phyloP scores from a whole-genome alignment of 1,284 basidiomycete species.

The Inonotus obliquus region DNA sequence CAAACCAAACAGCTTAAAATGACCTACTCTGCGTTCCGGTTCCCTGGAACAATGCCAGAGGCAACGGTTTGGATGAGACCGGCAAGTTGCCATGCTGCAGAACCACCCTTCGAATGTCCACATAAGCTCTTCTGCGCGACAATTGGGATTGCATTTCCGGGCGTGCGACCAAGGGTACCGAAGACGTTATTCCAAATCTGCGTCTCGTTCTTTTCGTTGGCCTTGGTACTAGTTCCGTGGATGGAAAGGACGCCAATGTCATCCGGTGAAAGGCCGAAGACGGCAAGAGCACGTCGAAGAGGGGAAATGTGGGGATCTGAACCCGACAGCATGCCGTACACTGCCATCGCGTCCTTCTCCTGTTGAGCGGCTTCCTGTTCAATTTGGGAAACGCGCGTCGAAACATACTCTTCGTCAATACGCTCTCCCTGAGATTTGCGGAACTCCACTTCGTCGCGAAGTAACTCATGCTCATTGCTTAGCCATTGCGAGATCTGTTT shows the following conservation, averaged over 20 bases:
- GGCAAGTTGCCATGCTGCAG: slow-evolving; percentile 96
- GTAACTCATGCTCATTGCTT: slow-evolving; percentile 77
- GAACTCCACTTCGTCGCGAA: slow-evolving; percentile 72
- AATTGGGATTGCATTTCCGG: slow-evolving; percentile 93
- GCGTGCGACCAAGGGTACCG: slow-evolving; percentile 80
- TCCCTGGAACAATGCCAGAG: slow-evolving; percentile 92
- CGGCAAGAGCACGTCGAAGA: slow-evolving; percentile 89
- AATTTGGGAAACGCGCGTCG: slow-evolving; percentile 72
- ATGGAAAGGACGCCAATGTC: slow-evolving; percentile 88
- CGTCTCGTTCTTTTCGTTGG: slow-evolving; percentile 98
- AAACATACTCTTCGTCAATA: slow-evolving; percentile 66
- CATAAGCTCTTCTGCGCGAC: slow-evolving; percentile 97
- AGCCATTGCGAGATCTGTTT: slow-evolving; percentile 93
- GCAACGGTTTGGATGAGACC: slow-evolving; percentile 87
- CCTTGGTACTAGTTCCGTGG: slow-evolving; percentile 93
- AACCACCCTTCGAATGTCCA: slow-evolving; percentile 95
- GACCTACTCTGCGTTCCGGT: slow-evolving; percentile 90
- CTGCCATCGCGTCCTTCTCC: slow-evolving; percentile 85
- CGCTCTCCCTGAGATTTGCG: slow-evolving; percentile 51
- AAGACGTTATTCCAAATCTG: slow-evolving; percentile 96
- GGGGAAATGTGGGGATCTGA: slow-evolving; percentile 82
- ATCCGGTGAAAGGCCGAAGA: slow-evolving; percentile 93
- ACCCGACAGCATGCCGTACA: slow-evolving; percentile 94
- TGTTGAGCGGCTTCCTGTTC: slow-evolving; percentile 87
- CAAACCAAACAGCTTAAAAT: not conserved